Conservation (phyloP, 2,329 filamentous ascomycete genomes). For the Colletotrichum godetiae region DNA sequence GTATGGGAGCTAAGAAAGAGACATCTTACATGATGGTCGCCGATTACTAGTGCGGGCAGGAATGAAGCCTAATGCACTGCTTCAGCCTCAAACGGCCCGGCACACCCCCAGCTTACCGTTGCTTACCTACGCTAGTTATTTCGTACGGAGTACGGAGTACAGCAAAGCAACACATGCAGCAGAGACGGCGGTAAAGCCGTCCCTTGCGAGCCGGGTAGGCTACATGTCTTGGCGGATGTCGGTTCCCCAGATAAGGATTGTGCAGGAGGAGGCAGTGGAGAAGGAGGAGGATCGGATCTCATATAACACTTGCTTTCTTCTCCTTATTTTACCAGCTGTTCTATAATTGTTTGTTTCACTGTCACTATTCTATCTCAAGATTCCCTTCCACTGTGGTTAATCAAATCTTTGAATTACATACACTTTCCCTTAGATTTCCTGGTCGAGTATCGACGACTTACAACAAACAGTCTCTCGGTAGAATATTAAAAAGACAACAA, state of each 20-base stretch:
- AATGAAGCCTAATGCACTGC: background rate
- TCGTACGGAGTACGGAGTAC: too few species aligned
- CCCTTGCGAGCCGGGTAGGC: background rate
- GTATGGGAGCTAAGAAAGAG: background rate
- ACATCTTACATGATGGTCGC: constrained; percentile 17
- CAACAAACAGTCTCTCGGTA: background rate
- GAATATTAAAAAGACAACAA: background rate
- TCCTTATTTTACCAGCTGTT: background rate
- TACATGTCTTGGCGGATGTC: background rate
- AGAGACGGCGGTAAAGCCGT: background rate
- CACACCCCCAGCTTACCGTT: too few species aligned
- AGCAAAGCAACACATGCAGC: background rate
- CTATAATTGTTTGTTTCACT: background rate
- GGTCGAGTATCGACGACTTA: background rate
- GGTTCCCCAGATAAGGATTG: background rate
- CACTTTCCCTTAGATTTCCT: background rate
- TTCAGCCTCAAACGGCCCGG: constrained; percentile 1
- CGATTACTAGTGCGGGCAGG: constrained; percentile 22
- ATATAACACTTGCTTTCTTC: background rate
- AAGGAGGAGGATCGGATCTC: background rate
- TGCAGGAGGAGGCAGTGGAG: background rate
- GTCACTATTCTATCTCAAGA: background rate
- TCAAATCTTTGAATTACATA: background rate
- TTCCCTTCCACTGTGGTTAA: background rate
- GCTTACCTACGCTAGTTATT: too few species aligned